Evolutionary conservation across 2,329 filamentous ascomycete species (phyloP), one percentile per base, ranked within the genome.

Genomic region (Penicillium sp.): DNA sequence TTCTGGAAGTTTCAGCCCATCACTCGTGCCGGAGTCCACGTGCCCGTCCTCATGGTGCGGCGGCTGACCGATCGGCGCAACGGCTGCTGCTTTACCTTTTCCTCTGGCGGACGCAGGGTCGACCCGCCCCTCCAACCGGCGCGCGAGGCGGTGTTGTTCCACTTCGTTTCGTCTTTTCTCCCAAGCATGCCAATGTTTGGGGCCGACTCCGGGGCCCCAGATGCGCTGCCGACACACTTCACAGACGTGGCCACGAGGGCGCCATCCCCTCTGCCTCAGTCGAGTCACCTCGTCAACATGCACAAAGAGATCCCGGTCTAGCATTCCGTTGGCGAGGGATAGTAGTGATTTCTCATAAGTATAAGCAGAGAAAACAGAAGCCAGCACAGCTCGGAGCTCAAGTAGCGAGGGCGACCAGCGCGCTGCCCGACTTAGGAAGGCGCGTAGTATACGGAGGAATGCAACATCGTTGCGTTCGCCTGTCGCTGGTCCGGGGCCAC

Each of bases 331-430:
- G 0, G 95, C 92, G 3, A 99, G 86, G 1, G 86, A 84, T 21
- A 99, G 84, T 17, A 99, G 91, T 0, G 91, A 93, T 75, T 94
- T 91, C 76, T 99, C 95, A 74, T 98, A 97, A 0, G 93, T 90
- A 74, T 99, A 99, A 0, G 95, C 94, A 0, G 94, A 89, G 78
- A 99, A 98, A 59, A 99, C 94, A 13, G 93, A 95, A 1, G 88
- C 83, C 2, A 99, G 85, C 0, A 98, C 93, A 7, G 87, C 86
- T 49, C 95, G 90, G 3, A 99, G 84, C 73, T 98, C 93, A 1
- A 92, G 90, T 1, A 99, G 83, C 13, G 91, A 96, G 0, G 95
- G 93, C 0, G 93, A 96, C 19, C 90, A 88, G 26, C 87, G 85
- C 0, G 92, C 90, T 0, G 93, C 94, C 50, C 92, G 88, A 0